These are phyloP conservation scores for Hyphopichia fennica DNA, from an alignment of 1,139 yeast species.

Conservation along the genomic window DNA sequence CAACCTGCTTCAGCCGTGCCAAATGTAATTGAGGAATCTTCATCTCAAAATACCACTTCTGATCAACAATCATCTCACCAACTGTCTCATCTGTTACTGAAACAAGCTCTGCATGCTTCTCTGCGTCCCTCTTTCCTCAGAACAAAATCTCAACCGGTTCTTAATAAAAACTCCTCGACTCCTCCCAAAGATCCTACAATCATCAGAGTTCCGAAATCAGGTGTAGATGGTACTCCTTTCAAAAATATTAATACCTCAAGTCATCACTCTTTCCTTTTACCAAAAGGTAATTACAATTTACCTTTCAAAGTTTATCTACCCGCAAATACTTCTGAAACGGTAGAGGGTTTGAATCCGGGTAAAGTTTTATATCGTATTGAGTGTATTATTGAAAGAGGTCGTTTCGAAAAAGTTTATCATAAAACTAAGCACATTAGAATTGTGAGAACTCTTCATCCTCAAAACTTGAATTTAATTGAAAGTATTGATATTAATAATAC, in stretches of 20 bases:
- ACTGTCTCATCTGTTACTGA: not conserved
- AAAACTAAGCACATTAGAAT: conserved; percentile 35
- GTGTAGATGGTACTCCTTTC: conserved; percentile 49
- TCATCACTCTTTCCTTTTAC: conserved; percentile 47
- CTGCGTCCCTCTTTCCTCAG: conserved; percentile 18
- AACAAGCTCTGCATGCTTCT: conserved; percentile 2
- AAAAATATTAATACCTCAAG: conserved; percentile 19
- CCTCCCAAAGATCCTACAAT: conserved; percentile 8
- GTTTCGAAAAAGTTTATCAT: conserved; percentile 44
- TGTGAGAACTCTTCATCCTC: conserved; percentile 52
- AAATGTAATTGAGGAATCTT: not conserved
- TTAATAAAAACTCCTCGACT: too few relatives aligned
- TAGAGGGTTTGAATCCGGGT: conserved; percentile 63
- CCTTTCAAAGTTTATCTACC: conserved; percentile 63
- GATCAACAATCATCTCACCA: not conserved
- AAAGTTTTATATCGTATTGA: conserved; percentile 56
- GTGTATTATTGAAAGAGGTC: conserved; percentile 55
- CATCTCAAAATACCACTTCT: not conserved
- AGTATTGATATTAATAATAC: conserved; percentile 59
- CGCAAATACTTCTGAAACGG: conserved; percentile 61
- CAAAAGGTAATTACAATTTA: conserved; percentile 64
- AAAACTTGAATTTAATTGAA: conserved; percentile 50
- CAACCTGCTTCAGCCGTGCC: not conserved
- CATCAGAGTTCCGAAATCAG: conserved; percentile 33
- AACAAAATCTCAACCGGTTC: conserved; percentile 19